These are phyloP conservation scores for Salix suchowensis DNA, from an alignment of 345 rosid species.

Conservation along the genomic window DNA sequence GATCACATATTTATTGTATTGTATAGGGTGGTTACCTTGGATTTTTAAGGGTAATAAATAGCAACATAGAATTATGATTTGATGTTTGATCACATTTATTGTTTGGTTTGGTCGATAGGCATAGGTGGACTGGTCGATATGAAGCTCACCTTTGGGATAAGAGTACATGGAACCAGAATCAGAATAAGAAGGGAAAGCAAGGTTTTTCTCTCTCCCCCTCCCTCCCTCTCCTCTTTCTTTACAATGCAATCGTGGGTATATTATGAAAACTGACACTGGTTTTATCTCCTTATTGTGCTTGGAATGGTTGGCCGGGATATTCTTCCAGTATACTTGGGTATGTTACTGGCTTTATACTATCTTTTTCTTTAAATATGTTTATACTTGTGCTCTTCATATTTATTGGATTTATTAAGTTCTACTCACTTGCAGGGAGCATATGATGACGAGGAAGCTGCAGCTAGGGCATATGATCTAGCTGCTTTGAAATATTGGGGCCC, in stretches of 20 bases:
- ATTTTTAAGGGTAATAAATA: background rate
- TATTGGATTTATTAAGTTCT: conserved; percentile 6
- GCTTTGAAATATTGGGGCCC: conserved; percentile 99
- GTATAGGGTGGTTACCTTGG: background rate
- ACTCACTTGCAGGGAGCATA: conserved; percentile 73
- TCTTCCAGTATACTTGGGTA: conserved; percentile 88
- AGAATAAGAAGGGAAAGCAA: conserved; percentile 99
- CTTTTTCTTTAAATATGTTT: conserved; percentile 2
- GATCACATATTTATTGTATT: background rate
- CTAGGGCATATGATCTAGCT: conserved; percentile 98
- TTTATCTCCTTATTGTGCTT: conserved; percentile 21
- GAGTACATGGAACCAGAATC: conserved; percentile 97
- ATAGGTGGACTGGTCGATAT: conserved; percentile 99
- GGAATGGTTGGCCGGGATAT: conserved; percentile 28
- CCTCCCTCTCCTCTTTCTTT: background rate
- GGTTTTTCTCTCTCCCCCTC: conserved; percentile 36
- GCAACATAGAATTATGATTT: background rate
- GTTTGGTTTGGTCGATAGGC: conserved; percentile 36
- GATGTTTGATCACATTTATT: background rate
- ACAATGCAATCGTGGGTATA: background rate
- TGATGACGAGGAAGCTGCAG: conserved; percentile 99
- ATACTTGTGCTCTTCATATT: background rate
- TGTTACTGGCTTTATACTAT: conserved; percentile 17
- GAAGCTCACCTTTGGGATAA: conserved; percentile 99
- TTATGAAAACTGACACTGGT: conserved; percentile 31